A percentile compares a stretch with the other conserved stretches of the same genome.
phyloP scores from a whole-genome alignment of 768 basidiomycete genomes.

The Hemileccinum impolitum region DNA sequence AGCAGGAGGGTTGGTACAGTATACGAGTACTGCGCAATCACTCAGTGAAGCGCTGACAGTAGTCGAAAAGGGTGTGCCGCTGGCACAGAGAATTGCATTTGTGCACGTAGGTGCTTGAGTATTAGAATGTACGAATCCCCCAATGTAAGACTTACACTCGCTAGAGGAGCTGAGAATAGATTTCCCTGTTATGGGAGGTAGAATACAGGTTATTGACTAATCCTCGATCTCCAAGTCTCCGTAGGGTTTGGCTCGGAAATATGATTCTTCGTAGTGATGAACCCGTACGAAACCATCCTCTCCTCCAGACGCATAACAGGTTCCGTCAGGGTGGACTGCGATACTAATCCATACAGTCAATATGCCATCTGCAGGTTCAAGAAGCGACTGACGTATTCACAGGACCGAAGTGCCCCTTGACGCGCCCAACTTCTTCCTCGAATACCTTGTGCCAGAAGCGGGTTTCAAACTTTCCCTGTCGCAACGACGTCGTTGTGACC shows the following conservation, averaged over 20 bases:
- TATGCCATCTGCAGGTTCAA: neutral
- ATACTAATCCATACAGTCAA: constrained; percentile 50
- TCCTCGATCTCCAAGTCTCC: constrained; percentile 81
- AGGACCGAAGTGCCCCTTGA: constrained; percentile 96
- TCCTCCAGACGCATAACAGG: constrained; percentile 87
- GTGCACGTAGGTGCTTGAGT: constrained; percentile 28
- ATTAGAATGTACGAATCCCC: neutral
- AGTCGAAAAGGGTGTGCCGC: constrained; percentile 13
- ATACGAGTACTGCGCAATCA: constrained; percentile 16
- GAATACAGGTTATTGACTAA: constrained; percentile 26
- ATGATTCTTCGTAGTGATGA: constrained; percentile 92
- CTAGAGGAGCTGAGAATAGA: constrained; percentile 1
- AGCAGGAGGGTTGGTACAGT: constrained; percentile 6
- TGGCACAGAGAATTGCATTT: constrained; percentile 27
- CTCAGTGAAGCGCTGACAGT: constrained; percentile 17
- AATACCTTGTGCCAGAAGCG: constrained; percentile 97
- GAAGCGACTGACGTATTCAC: constrained; percentile 80
- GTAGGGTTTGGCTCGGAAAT: constrained; percentile 89
- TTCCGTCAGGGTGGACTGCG: constrained; percentile 87
- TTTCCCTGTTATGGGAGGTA: constrained; percentile 5
- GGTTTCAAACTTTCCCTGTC: constrained; percentile 97
- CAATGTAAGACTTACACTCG: too few species aligned
- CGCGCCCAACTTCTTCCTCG: constrained; percentile 95
- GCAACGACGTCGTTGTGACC: constrained; percentile 89
- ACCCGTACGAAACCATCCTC: constrained; percentile 95